phyloP scores from a whole-genome alignment of 768 basidiomycete genomes.

The Mycena vitilis region DNA sequence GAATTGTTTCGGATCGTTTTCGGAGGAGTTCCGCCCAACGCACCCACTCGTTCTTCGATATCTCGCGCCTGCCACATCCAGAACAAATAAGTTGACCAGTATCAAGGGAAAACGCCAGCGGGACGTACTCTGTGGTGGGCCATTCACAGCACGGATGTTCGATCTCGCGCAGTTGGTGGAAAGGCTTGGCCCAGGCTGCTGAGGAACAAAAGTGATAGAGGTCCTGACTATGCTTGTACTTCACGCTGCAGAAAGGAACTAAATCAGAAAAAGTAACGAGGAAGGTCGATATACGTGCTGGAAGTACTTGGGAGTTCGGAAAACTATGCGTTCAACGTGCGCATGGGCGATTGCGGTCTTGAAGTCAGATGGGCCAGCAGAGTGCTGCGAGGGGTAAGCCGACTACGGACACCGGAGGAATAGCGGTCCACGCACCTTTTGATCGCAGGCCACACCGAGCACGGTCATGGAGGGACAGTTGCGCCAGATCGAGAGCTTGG shows the following conservation, averaged over 20 bases:
- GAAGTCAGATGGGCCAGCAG: neutral
- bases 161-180: slow-evolving; percentile 17
- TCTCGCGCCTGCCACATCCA: slow-evolving; percentile 1
- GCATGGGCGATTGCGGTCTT: neutral
- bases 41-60: slow-evolving; percentile 16
- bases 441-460: slow-evolving; percentile 12
- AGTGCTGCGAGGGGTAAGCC: neutral
- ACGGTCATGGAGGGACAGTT: slow-evolving; percentile 7
- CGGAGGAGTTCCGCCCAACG: slow-evolving; percentile 11
- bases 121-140: slow-evolving; percentile 17
- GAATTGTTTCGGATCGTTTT: neutral
- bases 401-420: neutral
- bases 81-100: too few species aligned
- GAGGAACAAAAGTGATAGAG: neutral
- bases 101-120: neutral
- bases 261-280: neutral
- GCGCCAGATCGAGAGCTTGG: slow-evolving; percentile 1
- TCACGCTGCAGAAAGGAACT: slow-evolving; percentile 1
- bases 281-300: neutral
- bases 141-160: slow-evolving; percentile 5
- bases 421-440: neutral
- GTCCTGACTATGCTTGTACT: neutral
- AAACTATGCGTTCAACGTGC: slow-evolving; percentile 1
- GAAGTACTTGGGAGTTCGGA: neutral
- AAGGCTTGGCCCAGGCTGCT: neutral